Evolutionary conservation across 305 asterid species (phyloP), one percentile per base, ranked within the genome.

Genomic region (Plantago coronopus): DNA sequence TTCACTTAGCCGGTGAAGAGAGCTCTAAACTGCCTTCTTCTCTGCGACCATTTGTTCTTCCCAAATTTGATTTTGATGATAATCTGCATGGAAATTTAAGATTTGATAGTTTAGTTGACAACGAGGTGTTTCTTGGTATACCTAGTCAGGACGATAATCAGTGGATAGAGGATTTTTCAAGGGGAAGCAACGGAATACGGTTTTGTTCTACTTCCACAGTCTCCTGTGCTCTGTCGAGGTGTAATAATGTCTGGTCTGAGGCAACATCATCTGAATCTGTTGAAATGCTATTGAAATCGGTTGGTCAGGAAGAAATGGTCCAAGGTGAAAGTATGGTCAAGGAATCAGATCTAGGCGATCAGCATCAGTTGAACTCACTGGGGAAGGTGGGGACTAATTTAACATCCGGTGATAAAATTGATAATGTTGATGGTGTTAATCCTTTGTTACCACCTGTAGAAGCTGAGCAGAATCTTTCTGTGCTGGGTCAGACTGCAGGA

Each of bases 191-290:
- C 64, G 91, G 89, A 72, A 79, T 94, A 70, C 93, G 76, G 72
- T 90, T 90, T 74, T 76, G 88, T 71, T 83, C 99, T 63, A 80
- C 89, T 71, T 91, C 94, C 25, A 68, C 94, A 51, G 95, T 81
- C 66, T 71, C 96, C 66, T 94, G 97, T 82, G 77, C 96, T 74
- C 77, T 89, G 77, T 91, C 88, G 14, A 86, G 96, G 78, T 95
- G 82, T 80, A 84, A 80, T 69, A 87, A 94, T 94, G 99, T 94
- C 70, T 94, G 99, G 99, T 90, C 94, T 67, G 99, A 94, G 83
- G 99, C 96, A 72, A 90, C 99, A 64, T 94, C 99, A 22, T 84
- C 96, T 48, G 99, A 90, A 83, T 86, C 99, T 69, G 97, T 90
- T 77, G 99, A 94, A 75, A 90, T 94, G 97, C 58, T 94, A 58